phyloP scores from a whole-genome alignment of 805 yeast species.

The Spathaspora passalidarum region DNA sequence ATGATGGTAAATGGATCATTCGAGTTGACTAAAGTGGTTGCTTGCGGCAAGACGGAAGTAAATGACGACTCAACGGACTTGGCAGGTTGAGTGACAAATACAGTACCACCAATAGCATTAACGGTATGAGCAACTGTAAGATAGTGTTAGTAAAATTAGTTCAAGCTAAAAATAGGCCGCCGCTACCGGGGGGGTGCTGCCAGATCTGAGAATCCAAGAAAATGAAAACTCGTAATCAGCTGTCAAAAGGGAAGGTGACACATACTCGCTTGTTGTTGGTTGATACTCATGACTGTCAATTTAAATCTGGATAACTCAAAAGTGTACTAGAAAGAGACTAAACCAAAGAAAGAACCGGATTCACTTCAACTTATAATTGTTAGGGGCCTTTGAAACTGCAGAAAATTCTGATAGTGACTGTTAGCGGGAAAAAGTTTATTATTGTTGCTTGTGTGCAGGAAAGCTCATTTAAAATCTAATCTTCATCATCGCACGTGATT shows the following conservation, averaged over 20 bases:
- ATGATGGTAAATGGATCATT: conserved; percentile 55
- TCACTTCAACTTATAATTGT: neutral
- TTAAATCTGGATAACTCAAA: neutral
- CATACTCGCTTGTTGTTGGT: conserved; percentile 10
- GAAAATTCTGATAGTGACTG: neutral
- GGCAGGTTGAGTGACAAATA: conserved; percentile 47
- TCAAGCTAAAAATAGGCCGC: too few relatives aligned
- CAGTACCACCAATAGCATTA: conserved; percentile 13
- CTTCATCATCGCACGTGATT: conserved; percentile 11
- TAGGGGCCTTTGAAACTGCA: neutral
- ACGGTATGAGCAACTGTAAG: conserved; percentile 9
- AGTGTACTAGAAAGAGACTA: neutral
- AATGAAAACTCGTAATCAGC: neutral
- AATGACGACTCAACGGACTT: conserved; percentile 39
- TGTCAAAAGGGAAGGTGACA: neutral
- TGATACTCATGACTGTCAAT: conserved; percentile 7
- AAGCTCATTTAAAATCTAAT: neutral
- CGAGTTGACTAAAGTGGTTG: conserved; percentile 32
- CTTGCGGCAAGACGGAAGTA: conserved; percentile 20
- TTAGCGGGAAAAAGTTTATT: neutral
- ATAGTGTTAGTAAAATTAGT: neutral
- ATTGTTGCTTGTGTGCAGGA: conserved; percentile 1
- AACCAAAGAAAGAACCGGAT: neutral
- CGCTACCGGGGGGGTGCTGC: too few relatives aligned
- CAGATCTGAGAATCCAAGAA: too few relatives aligned